These are phyloP conservation scores for Geotrichum phurueaensis DNA, from an alignment of 1,139 yeast species.

Conservation along the genomic window DNA sequence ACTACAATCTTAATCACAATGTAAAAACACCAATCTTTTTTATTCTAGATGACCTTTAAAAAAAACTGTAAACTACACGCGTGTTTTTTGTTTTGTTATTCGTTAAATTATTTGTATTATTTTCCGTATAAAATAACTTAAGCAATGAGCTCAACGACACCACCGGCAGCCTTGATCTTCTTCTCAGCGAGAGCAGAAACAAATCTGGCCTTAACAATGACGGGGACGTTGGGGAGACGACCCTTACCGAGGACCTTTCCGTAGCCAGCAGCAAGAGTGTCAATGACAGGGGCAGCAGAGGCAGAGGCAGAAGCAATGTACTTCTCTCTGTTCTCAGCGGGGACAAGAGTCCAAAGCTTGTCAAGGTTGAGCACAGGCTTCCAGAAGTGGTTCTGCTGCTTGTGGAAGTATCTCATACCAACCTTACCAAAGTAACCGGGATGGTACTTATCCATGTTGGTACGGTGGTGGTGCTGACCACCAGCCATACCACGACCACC, in stretches of 20 bases:
- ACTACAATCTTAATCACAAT: too few species aligned
- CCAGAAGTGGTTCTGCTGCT: constrained; percentile 95
- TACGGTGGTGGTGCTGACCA: constrained; percentile 99
- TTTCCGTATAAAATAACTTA: constrained; percentile 40
- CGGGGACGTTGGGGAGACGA: constrained; percentile 95
- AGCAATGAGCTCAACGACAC: constrained; percentile 99
- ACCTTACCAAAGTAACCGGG: constrained; percentile 99
- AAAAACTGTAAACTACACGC: too few species aligned
- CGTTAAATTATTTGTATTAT: constrained; percentile 7
- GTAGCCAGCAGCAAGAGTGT: constrained; percentile 99
- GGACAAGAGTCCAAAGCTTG: constrained; percentile 97
- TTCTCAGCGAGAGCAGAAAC: constrained; percentile 99
- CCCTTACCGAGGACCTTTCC: constrained; percentile 99
- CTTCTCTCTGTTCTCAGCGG: constrained; percentile 91
- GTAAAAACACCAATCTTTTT: too few species aligned
- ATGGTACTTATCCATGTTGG: constrained; percentile 97
- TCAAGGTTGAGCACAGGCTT: constrained; percentile 97
- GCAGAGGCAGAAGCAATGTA: constrained; percentile 80
- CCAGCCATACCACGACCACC: constrained; percentile 99
- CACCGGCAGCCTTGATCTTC: constrained; percentile 99
- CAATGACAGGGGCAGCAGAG: constrained; percentile 97
- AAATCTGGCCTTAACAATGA: constrained; percentile 98
- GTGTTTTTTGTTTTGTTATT: not conserved
- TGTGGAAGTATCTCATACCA: constrained; percentile 99
- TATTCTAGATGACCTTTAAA: too few species aligned